Evolutionary conservation across 306 rosid species (phyloP).

Genomic region (Lagenaria siceraria): DNA sequence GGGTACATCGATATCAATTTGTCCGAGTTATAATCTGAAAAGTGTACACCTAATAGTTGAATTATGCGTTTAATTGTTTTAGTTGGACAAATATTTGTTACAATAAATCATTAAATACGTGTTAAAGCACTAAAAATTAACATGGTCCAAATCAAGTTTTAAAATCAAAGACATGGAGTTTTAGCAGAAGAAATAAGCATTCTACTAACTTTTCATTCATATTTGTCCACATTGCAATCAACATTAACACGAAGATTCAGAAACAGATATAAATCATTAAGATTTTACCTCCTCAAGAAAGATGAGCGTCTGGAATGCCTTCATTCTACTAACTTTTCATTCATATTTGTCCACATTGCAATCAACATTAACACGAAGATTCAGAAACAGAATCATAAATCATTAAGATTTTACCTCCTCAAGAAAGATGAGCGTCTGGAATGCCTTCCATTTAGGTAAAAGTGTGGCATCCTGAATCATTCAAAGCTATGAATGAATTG

Average conservation of each 20-base stretch:
- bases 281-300: conserved; percentile 74
- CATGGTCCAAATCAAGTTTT: background rate
- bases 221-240: background rate
- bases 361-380: background rate
- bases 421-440: conserved; percentile 67
- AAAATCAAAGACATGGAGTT: background rate
- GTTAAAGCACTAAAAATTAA: background rate
- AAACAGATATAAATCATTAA: background rate
- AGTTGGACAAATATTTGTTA: background rate
- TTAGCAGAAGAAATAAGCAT: background rate
- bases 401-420: conserved; percentile 50
- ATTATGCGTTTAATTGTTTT: background rate
- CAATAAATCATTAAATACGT: background rate
- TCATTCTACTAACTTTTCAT: background rate
- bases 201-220: background rate
- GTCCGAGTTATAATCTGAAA: background rate
- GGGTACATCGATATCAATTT: background rate
- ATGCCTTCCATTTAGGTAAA: conserved; percentile 80
- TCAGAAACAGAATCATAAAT: background rate
- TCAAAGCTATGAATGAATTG: conserved; percentile 2
- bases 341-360: background rate
- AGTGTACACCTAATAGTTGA: background rate
- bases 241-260: background rate
- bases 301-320: conserved; percentile 73
- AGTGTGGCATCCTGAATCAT: conserved; percentile 67